Evolutionary conservation across 2,329 filamentous ascomycete species (phyloP).

Genomic region (Coleophoma crateriformis): DNA sequence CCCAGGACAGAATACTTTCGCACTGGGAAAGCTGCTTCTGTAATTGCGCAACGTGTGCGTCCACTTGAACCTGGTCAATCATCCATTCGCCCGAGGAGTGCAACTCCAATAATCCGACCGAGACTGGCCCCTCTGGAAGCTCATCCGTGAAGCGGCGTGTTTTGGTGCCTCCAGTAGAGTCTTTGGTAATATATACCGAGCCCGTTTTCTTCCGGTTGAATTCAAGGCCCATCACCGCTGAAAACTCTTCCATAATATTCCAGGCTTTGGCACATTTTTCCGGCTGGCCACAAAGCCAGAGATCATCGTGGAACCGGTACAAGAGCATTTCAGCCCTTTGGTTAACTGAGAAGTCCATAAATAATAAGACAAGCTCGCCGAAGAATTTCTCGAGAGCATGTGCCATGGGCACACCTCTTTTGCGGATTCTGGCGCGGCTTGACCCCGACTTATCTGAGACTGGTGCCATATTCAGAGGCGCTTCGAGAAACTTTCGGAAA

Average conservation of each 20-base stretch:
- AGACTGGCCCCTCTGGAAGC: conserved; percentile 45
- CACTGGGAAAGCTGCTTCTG: conserved; percentile 45
- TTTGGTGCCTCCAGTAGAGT: conserved; percentile 5
- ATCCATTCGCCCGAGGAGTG: conserved; percentile 41
- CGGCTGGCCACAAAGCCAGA: conserved; percentile 60
- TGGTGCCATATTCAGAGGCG: conserved; percentile 48
- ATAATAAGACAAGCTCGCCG: conserved; percentile 55
- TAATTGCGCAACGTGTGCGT: conserved; percentile 48
- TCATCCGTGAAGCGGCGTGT: not conserved
- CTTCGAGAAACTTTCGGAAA: conserved; percentile 52
- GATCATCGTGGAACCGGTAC: conserved; percentile 57
- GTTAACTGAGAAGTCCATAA: conserved; percentile 60
- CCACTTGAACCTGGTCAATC: conserved; percentile 46
- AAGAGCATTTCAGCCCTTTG: conserved; percentile 47
- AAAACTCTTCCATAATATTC: conserved; percentile 49
- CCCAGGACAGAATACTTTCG: conserved; percentile 47
- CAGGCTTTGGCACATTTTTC: conserved; percentile 48
- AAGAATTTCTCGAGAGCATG: conserved; percentile 54
- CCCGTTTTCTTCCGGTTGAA: conserved; percentile 54
- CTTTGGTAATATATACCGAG: conserved; percentile 32
- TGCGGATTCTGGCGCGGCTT: conserved; percentile 31
- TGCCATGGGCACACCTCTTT: conserved; percentile 52
- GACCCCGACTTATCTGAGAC: conserved; percentile 8
- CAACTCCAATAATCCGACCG: conserved; percentile 51
- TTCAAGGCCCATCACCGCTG: conserved; percentile 44